Conservation (phyloP, 805 yeast genomes). For the Monosporozyma unispora region DNA sequence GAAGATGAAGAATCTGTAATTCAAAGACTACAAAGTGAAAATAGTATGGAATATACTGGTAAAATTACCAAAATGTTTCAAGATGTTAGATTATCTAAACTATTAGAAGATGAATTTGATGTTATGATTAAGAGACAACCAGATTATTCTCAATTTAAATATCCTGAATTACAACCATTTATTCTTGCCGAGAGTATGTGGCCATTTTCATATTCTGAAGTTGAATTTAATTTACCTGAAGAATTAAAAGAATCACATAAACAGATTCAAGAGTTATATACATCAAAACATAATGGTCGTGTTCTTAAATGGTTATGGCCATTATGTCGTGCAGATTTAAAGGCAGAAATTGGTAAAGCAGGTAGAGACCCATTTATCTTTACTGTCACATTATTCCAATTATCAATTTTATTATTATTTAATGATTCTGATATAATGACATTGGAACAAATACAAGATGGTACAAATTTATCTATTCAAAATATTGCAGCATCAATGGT, state of each 20-base stretch:
- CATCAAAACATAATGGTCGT: constrained; percentile 73
- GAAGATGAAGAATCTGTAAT: constrained; percentile 75
- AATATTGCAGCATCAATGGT: constrained; percentile 66
- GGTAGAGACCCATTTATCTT: constrained; percentile 76
- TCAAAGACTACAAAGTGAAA: constrained; percentile 77
- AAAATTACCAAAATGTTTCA: constrained; percentile 94
- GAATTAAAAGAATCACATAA: constrained; percentile 57
- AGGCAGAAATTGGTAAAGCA: constrained; percentile 72
- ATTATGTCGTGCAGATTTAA: constrained; percentile 82
- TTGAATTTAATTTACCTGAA: constrained; percentile 53
- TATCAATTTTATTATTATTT: constrained; percentile 77
- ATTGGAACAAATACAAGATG: constrained; percentile 49
- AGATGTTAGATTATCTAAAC: constrained; percentile 80
- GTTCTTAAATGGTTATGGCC: constrained; percentile 95
- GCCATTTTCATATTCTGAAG: constrained; percentile 48
- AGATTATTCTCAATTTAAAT: constrained; percentile 21
- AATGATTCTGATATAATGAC: constrained; percentile 47
- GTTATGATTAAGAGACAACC: constrained; percentile 25
- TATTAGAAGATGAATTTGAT: constrained; percentile 44
- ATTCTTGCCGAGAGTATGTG: constrained; percentile 85
- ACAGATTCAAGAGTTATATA: constrained; percentile 59
- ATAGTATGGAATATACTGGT: constrained; percentile 85
- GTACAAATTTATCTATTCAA: constrained; percentile 58
- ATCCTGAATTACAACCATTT: constrained; percentile 56
- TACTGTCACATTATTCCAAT: constrained; percentile 76